Evolutionary conservation across 805 yeast species (phyloP).

Genomic region (Candida nanaspora): DNA sequence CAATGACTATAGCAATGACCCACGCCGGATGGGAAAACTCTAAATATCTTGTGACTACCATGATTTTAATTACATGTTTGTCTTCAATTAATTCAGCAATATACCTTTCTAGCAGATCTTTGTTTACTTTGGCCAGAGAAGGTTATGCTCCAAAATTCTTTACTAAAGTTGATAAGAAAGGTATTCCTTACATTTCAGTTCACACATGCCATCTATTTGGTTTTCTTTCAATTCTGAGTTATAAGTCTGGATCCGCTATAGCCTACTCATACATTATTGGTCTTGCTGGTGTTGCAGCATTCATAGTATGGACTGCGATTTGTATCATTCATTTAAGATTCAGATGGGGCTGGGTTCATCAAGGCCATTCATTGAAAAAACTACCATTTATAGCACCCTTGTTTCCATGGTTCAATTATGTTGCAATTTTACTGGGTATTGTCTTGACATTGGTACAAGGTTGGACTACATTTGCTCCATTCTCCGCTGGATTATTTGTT

Average conservation of each 20-base stretch:
- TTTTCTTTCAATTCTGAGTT: slow-evolving; percentile 45
- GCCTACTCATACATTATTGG: slow-evolving; percentile 55
- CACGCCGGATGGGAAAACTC: slow-evolving; percentile 34
- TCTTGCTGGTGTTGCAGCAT: slow-evolving; percentile 55
- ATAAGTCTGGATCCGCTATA: slow-evolving; percentile 47
- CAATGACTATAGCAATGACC: slow-evolving; percentile 36
- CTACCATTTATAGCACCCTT: slow-evolving; percentile 26
- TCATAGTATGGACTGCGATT: slow-evolving; percentile 56
- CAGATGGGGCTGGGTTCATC: slow-evolving; percentile 14
- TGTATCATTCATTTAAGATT: slow-evolving; percentile 47
- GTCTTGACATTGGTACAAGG: slow-evolving; percentile 66
- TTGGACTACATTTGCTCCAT: slow-evolving; percentile 55
- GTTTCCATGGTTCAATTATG: slow-evolving; percentile 38
- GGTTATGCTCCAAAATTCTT: slow-evolving; percentile 55
- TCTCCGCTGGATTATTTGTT: slow-evolving; percentile 42
- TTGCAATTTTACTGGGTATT: slow-evolving; percentile 47
- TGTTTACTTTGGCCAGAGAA: slow-evolving; percentile 51
- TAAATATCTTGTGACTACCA: slow-evolving; percentile 37
- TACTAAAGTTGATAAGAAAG: slow-evolving; percentile 40
- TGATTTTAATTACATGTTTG: slow-evolving; percentile 50
- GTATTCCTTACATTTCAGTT: slow-evolving; percentile 55
- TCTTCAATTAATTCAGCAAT: slow-evolving; percentile 63
- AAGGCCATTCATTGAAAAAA: slow-evolving; percentile 9
- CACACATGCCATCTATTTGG: slow-evolving; percentile 46
- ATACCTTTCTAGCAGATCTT: slow-evolving; percentile 57